Percentiles rank a stretch among this genome's conserved stretches.
Evolutionary conservation across 257 asterid genomes (phyloP).

Genomic region (Primulina tabacum): DNA sequence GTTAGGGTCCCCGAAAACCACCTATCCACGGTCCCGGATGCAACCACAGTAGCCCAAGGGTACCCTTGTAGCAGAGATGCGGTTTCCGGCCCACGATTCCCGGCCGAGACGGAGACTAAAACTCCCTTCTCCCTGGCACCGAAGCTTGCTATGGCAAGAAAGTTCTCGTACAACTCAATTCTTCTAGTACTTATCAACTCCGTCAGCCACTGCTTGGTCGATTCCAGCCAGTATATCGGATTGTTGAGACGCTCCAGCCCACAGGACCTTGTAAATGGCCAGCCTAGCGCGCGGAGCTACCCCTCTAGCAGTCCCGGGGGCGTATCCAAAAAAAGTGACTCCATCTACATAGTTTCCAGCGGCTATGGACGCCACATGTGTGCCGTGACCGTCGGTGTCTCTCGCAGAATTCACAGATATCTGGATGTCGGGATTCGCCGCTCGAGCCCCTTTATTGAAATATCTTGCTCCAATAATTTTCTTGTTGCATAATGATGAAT

Average conservation of each 20-base stretch:
- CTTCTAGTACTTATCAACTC: conserved; percentile 26
- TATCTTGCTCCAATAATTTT: conserved; percentile 14
- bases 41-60: conserved; percentile 34
- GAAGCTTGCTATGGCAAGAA: too few relatives aligned
- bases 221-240: conserved; percentile 41
- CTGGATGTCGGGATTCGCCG: background rate
- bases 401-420: conserved; percentile 7
- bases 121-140: too few relatives aligned
- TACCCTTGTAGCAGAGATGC: too few relatives aligned
- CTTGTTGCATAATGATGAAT: conserved; percentile 13
- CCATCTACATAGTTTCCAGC: conserved; percentile 18
- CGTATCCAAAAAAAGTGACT: conserved; percentile 1
- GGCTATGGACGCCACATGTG: conserved; percentile 15
- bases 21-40: conserved; percentile 36
- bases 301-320: conserved; percentile 14
- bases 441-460: background rate
- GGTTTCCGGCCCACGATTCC: too few relatives aligned
- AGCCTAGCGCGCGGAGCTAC: background rate
- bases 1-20: conserved; percentile 35
- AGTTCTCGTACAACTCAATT: too few relatives aligned
- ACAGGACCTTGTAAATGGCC: conserved; percentile 9
- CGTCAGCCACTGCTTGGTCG: conserved; percentile 48
- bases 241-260: background rate
- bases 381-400: conserved; percentile 12
- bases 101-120: too few relatives aligned